Evolutionary conservation across 345 rosid species (phyloP), one percentile per base, ranked within the genome.

Genomic region (Eucalyptus leucophloia): DNA sequence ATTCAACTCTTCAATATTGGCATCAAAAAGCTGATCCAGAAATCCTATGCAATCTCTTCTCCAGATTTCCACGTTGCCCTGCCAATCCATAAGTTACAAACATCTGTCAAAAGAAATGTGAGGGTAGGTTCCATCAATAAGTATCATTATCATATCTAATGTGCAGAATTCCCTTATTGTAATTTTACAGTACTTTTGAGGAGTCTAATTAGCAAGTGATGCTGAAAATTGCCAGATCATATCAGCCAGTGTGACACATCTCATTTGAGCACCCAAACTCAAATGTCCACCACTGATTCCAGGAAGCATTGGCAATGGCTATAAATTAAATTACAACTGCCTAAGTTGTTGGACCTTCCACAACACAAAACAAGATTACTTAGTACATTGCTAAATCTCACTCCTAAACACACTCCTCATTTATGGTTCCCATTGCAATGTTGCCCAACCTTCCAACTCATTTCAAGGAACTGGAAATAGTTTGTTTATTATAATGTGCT

Each of bases 41-140:
- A 95, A 95, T 89, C 88, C 93, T 90, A 85, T 90, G 92, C 97
- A 95, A 88, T 96, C 96, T 92, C 93, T 92, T 44, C 90, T 89
- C 49, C 93, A 94, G 94, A 92, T 91, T 91, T 94, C 92, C 47
- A 37, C 15, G 3, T 77, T 40, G 47, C 44, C 85, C 85, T 77
- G 47, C 15, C 85, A 77, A 77, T 77, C 15, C 85, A 77, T 23
- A 12, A 77, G 85, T 77, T 21, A 77, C 83, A 77, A 77, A 21
- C 42, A 45, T 69, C 21, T 77, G 83, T 77, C 45, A 77, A 77
- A 77, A 40, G 85, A 77, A 21, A 77, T 77, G 85, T 21, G 16
- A 77, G 30, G 47, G 42, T 37, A 77, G 9, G 47, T 77, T 77
- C 85, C 85, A 77, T 21, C 47, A 40, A 40, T 77, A 40, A 40